phyloP scores from a whole-genome alignment of 176 grass and related monocot genomes.

The Hsuehochloa calcarea region DNA sequence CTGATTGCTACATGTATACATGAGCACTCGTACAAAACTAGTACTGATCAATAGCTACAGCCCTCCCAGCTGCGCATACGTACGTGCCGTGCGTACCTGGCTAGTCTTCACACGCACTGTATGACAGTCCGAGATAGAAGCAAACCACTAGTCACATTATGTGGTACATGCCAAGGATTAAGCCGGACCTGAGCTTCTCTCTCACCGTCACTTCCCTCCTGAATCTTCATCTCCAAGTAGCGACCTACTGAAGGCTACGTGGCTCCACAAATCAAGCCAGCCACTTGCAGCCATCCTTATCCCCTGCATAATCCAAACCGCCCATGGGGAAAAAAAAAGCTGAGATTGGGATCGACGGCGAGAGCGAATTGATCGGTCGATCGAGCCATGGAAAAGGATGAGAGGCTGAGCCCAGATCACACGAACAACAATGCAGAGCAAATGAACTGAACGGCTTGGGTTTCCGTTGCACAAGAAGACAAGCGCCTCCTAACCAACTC shows the following conservation, averaged over 20 bases:
- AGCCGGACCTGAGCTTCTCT: not conserved
- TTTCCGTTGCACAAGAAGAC: not conserved
- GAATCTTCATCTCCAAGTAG: slow-evolving; percentile 13
- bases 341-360: not conserved
- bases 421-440: not conserved
- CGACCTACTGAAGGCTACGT: not conserved
- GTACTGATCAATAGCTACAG: not conserved
- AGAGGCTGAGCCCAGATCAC: slow-evolving; percentile 3
- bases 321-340: not conserved
- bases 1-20: not conserved
- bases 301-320: slow-evolving; percentile 7
- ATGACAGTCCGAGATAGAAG: not conserved
- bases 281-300: slow-evolving; percentile 15
- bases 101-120: not conserved
- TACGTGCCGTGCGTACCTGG: not conserved
- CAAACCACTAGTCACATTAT: not conserved
- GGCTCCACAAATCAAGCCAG: not conserved
- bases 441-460: not conserved
- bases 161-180: not conserved
- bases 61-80: not conserved
- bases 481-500: not conserved
- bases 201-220: not conserved
- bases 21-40: not conserved
- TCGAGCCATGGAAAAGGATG: not conserved
- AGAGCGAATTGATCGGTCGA: not conserved